A percentile compares a stretch with the other conserved stretches of the same genome.
These are phyloP conservation scores for Hirschfeldia incana DNA, from an alignment of 345 rosid genomes.

Conservation along the genomic window DNA sequence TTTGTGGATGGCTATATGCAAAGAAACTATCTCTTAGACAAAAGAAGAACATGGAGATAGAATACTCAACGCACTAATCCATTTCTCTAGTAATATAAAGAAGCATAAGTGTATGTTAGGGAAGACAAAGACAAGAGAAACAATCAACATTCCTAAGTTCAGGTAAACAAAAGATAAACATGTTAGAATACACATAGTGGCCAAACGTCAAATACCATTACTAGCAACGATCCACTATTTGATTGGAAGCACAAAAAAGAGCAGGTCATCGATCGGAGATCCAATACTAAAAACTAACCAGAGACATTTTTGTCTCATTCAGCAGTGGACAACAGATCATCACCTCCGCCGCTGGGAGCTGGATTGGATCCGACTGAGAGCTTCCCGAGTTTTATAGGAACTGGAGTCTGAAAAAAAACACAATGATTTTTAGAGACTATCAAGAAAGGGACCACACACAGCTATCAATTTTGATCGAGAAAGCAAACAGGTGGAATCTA, in stretches of 20 bases:
- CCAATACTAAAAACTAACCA: background rate
- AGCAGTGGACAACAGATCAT: background rate
- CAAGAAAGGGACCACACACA: constrained; percentile 19
- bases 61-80: background rate
- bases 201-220: background rate
- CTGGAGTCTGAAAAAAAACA: background rate
- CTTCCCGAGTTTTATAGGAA: no score
- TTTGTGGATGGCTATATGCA: background rate
- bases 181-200: background rate
- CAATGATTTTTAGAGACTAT: constrained; percentile 16
- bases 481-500: constrained; percentile 30
- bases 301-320: background rate
- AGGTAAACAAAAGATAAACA: background rate
- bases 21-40: background rate
- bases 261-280: background rate
- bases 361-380: background rate
- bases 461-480: background rate
- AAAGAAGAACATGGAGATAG: background rate
- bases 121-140: background rate
- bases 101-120: background rate
- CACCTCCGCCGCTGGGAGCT: background rate
- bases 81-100: background rate
- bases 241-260: background rate
- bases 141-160: background rate
- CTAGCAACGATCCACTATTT: background rate